These are phyloP conservation scores for Pseudomonodictys pantanalensis DNA, from an alignment of 495 filamentous ascomycete genomes.

Conservation along the genomic window DNA sequence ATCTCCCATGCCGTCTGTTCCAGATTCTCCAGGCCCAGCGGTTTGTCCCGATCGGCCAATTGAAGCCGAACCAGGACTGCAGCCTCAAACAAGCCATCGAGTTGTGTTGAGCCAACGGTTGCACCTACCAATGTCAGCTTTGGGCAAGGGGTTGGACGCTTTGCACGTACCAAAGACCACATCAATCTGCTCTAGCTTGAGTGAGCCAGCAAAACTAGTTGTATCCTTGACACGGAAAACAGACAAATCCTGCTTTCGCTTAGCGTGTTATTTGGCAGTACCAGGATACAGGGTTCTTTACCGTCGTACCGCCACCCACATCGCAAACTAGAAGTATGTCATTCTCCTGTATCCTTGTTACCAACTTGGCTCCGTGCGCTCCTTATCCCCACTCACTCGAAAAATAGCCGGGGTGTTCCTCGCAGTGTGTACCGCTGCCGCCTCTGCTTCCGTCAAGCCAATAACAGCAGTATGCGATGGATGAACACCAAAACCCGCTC, in stretches of 20 bases:
- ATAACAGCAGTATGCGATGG: slow-evolving; percentile 51
- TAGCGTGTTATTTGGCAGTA: slow-evolving; percentile 30
- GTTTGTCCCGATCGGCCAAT: slow-evolving; percentile 12
- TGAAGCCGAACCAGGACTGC: slow-evolving; percentile 17
- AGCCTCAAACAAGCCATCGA: slow-evolving; percentile 35
- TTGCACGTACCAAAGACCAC: slow-evolving; percentile 42
- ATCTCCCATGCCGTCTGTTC: slow-evolving; percentile 34
- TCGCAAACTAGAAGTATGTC: slow-evolving; percentile 56
- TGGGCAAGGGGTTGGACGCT: slow-evolving; percentile 37
- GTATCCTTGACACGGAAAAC: slow-evolving; percentile 31
- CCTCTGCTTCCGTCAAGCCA: slow-evolving; percentile 67
- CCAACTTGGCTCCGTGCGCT: too few species aligned
- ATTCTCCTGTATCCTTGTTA: too few species aligned
- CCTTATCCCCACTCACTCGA: too few species aligned
- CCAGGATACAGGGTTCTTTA: slow-evolving; percentile 37
- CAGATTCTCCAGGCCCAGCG: slow-evolving; percentile 19
- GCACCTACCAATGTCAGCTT: slow-evolving; percentile 31
- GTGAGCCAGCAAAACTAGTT: slow-evolving; percentile 17
- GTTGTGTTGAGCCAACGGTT: slow-evolving; percentile 27
- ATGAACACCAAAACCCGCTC: slow-evolving; percentile 51
- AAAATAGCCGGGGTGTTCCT: slow-evolving; percentile 42
- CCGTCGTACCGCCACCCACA: slow-evolving; percentile 55
- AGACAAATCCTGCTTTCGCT: slow-evolving; percentile 32
- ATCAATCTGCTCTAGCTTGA: slow-evolving; percentile 44
- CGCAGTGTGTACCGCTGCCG: slow-evolving; percentile 58